Evolutionary conservation across 2,329 filamentous ascomycete genomes (phyloP).

Genomic region (Aspergillus brasiliensis): DNA sequence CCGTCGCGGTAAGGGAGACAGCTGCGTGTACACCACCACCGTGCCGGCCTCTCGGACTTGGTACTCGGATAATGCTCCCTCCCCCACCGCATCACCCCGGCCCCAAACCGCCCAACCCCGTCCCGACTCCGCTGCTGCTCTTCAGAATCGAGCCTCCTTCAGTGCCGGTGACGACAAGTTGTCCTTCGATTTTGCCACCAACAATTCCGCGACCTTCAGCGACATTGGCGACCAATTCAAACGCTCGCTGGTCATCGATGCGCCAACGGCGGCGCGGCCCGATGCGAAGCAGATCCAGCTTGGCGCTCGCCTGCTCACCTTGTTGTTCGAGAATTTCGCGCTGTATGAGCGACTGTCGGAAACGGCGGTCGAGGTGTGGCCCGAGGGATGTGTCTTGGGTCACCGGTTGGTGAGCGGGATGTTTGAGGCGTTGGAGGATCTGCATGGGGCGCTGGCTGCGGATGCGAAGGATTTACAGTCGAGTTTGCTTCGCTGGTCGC

Average conservation of each 20-base stretch:
- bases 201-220: conserved; percentile 21
- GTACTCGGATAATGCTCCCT: conserved; percentile 8
- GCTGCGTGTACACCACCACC: conserved; percentile 25
- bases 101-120: not conserved
- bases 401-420: conserved; percentile 21
- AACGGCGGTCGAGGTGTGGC: conserved; percentile 19
- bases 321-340: conserved; percentile 23
- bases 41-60: conserved; percentile 15
- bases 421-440: conserved; percentile 20
- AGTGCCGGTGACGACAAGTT: conserved; percentile 9
- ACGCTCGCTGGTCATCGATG: not conserved
- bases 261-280: not conserved
- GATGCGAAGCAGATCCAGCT: conserved; percentile 21
- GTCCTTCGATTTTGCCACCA: conserved; percentile 10
- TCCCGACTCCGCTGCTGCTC: not conserved
- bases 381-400: conserved; percentile 25
- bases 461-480: conserved; percentile 7
- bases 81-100: not conserved
- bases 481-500: conserved; percentile 17
- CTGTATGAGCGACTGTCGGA: conserved; percentile 21
- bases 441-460: conserved; percentile 13
- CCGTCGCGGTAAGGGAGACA: conserved; percentile 15
- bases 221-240: conserved; percentile 13
- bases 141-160: not conserved
- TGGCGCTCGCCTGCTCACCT: conserved; percentile 24